Base-by-base conservation (phyloP, 495 filamentous ascomycete species). In the Penicillium argentinense region DNA sequence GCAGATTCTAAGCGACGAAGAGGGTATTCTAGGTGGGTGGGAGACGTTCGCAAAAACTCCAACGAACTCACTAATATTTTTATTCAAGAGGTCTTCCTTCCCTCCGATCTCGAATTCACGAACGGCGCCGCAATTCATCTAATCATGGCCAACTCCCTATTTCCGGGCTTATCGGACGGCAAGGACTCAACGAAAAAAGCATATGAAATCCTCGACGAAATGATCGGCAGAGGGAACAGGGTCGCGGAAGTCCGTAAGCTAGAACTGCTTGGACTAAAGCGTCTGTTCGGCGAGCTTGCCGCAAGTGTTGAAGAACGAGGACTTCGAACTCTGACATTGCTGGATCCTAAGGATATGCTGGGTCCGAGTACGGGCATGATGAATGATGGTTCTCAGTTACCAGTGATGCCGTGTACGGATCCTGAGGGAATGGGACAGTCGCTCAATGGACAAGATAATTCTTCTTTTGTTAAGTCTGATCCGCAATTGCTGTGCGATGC, bases 81-180 rank as follows among this genome's bases (percentile, higher is more conserved):
- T 16, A 34, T 5, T 43, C 26, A 13, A 70, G 69, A 72, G 51
- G 57, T 57, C 11, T 72, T 72, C 47, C 57, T 72, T 9, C 63
- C 65, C 8, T 72, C 67, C 42, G 62, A 72, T 9, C 52, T 68
- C 13, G 69, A 72, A 54, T 57, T 66, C 26, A 65, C 62, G n/a
- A 69, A 63, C 42, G 64, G 42, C 3, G 66, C 63, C 12, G 63
- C 67, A 11, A 21, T 71, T 2, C 59, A 64, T 38, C 47, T 71
- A 3, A 49, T 42, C 1, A 63, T 71, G 53, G 60, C 61, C 11
- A 54, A 56, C 19, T 51, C 62, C 1, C 53, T 70, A 12, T 68
- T 71, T 42, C 60, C 65, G 3, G 51, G 37, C 23, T 21, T 44
- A 0, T 38, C 55, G 3, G 53, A 61, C 29, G 41, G 47, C 32